phyloP scores from a whole-genome alignment of 108 stramenopile genomes.

The Skeletonema menzelii region DNA sequence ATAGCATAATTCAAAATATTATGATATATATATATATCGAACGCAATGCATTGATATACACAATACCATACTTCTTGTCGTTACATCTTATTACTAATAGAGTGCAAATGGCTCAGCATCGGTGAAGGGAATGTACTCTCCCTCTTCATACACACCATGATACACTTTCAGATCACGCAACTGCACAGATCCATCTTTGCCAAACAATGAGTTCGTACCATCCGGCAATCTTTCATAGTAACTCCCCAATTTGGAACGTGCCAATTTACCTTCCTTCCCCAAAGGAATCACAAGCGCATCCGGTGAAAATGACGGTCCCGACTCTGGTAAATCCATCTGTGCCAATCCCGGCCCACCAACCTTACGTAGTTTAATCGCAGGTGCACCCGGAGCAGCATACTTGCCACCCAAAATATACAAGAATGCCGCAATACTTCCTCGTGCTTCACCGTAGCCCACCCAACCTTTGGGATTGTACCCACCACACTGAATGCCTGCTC shows the following conservation, averaged over 20 bases:
- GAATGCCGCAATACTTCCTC: slow-evolving; percentile 86
- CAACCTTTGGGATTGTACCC: slow-evolving; percentile 86
- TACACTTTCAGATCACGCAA: slow-evolving; percentile 75
- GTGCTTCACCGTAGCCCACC: slow-evolving; percentile 83
- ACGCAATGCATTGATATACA: neutral
- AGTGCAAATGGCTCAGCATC: slow-evolving; percentile 92
- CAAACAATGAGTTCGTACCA: slow-evolving; percentile 76
- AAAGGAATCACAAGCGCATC: slow-evolving; percentile 81
- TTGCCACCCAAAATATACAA: slow-evolving; percentile 56
- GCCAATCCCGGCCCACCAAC: slow-evolving; percentile 84
- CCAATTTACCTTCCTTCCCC: slow-evolving; percentile 54
- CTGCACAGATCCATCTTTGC: slow-evolving; percentile 57
- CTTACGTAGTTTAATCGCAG: slow-evolving; percentile 70
- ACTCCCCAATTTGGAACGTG: slow-evolving; percentile 74
- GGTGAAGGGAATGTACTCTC: slow-evolving; percentile 84
- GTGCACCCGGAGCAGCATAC: slow-evolving; percentile 26
- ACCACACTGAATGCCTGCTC: slow-evolving; percentile 64
- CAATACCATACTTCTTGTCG: neutral
- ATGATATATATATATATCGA: neutral
- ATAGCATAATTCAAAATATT: neutral
- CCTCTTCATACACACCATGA: slow-evolving; percentile 70
- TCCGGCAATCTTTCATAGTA: slow-evolving; percentile 83
- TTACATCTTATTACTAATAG: slow-evolving; percentile 36
- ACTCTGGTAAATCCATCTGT: slow-evolving; percentile 70
- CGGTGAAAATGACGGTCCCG: slow-evolving; percentile 76